These are phyloP conservation scores for Rhazya stricta DNA, from an alignment of 257 asterid species.

Conservation along the genomic window DNA sequence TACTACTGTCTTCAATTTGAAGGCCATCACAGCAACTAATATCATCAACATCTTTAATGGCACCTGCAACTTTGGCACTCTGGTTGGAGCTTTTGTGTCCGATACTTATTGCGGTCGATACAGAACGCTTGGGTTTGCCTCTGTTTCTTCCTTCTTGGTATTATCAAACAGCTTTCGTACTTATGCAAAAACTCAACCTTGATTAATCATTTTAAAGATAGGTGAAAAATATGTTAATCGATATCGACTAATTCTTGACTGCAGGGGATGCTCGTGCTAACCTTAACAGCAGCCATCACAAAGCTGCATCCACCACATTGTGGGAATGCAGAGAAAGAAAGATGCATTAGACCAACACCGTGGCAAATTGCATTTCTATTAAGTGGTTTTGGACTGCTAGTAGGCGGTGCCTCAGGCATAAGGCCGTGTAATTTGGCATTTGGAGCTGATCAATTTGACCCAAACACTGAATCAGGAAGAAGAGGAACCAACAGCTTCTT, in stretches of 20 bases:
- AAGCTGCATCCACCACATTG: constrained; percentile 26
- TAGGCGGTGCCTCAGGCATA: constrained; percentile 27
- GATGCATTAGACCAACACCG: constrained; percentile 17
- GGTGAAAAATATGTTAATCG: not conserved
- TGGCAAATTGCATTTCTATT: constrained; percentile 27
- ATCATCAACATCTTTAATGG: constrained; percentile 33
- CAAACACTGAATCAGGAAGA: constrained; percentile 27
- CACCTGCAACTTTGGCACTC: constrained; percentile 28
- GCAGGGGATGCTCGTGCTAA: constrained; percentile 26
- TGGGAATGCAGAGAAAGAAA: not conserved
- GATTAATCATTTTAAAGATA: not conserved
- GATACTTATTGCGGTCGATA: constrained; percentile 36
- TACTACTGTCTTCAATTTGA: constrained; percentile 28
- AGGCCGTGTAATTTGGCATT: constrained; percentile 33
- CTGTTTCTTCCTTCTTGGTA: constrained; percentile 31
- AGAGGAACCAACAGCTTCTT: constrained; percentile 31
- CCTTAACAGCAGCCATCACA: constrained; percentile 26
- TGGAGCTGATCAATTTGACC: constrained; percentile 34
- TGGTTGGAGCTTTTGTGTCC: constrained; percentile 32
- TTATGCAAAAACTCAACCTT: not conserved
- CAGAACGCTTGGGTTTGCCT: constrained; percentile 25
- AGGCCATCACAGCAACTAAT: constrained; percentile 29
- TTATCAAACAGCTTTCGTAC: not conserved
- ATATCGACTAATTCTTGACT: not conserved
- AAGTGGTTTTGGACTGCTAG: constrained; percentile 17